Conservation (phyloP, 768 basidiomycete species). For the Baorangia bicolor region DNA sequence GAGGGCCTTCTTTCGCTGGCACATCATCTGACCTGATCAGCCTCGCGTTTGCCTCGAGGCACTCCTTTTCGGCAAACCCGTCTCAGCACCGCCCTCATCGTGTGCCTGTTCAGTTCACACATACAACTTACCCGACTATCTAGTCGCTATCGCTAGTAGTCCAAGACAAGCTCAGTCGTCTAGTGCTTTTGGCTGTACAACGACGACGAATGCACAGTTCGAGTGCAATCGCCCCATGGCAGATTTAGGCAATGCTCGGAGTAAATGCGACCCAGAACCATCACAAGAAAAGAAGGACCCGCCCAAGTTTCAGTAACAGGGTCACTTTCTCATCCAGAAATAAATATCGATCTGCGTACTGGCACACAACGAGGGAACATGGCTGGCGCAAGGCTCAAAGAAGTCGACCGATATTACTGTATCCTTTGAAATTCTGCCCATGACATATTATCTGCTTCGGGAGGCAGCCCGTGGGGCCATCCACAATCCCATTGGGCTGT, state of each 20-base stretch:
- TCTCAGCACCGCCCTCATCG: constrained; percentile 1
- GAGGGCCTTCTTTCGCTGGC: not conserved
- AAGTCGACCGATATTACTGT: constrained; percentile 6
- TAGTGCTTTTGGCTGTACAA: not conserved
- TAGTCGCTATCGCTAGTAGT: not conserved
- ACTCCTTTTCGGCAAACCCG: constrained; percentile 1
- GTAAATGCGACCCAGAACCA: not conserved
- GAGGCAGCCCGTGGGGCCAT: not conserved
- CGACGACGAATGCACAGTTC: not conserved
- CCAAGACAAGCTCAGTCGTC: not conserved
- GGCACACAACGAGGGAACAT: not conserved
- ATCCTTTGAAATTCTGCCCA: not conserved
- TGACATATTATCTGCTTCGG: not conserved
- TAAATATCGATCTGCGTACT: not conserved
- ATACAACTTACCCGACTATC: not conserved
- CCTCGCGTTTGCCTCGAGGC: constrained; percentile 31
- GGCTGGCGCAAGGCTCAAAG: not conserved
- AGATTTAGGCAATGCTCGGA: not conserved
- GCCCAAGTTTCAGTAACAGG: constrained; percentile 1
- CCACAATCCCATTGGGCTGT: not conserved
- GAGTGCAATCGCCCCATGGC: not conserved
- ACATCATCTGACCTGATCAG: constrained; percentile 5
- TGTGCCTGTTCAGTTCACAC: not conserved
- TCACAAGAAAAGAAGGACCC: constrained; percentile 10
- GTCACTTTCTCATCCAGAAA: constrained; percentile 17